Conservation (phyloP, 495 filamentous ascomycete genomes). For the Niebla homalea region DNA sequence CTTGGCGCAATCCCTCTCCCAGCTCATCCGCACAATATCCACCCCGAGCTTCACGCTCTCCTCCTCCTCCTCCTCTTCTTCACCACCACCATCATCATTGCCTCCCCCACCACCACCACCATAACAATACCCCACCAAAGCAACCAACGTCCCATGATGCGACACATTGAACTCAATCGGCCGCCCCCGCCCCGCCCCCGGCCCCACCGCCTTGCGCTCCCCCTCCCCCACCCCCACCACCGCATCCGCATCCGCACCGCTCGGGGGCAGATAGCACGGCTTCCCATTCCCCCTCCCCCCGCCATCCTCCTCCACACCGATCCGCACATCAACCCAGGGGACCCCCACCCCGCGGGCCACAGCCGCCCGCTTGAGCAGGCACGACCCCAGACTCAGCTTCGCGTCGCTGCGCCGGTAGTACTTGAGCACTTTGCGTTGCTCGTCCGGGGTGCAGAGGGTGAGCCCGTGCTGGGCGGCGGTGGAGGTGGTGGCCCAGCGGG, state of each 20-base stretch:
- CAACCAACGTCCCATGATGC: slow-evolving; percentile 72
- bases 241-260: slow-evolving; percentile 44
- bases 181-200: slow-evolving; percentile 20
- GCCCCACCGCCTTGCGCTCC: slow-evolving; percentile 51
- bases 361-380: slow-evolving; percentile 66
- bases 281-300: slow-evolving; percentile 51
- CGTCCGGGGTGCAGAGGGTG: slow-evolving; percentile 8
- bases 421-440: slow-evolving; percentile 35
- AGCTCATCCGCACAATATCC: slow-evolving; percentile 17
- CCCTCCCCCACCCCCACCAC: too few species aligned
- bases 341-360: slow-evolving; percentile 47
- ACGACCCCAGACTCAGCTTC: slow-evolving; percentile 57
- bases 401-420: slow-evolving; percentile 53
- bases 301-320: slow-evolving; percentile 45
- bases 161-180: slow-evolving; percentile 74
- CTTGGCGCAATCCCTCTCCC: slow-evolving; percentile 21
- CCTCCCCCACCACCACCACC: slow-evolving; percentile 33
- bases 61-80: slow-evolving; percentile 28
- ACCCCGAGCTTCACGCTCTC: slow-evolving; percentile 22
- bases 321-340: slow-evolving; percentile 49
- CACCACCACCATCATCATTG: slow-evolving; percentile 38
- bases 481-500: too few species aligned
- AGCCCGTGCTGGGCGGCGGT: too few species aligned
- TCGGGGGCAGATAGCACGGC: slow-evolving; percentile 49
- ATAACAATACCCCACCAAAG: too few species aligned